A percentile compares a stretch with the other conserved stretches of the same genome.
Conservation (phyloP, 1,284 basidiomycete species). For the Erythrobasidium hasegawianum region DNA sequence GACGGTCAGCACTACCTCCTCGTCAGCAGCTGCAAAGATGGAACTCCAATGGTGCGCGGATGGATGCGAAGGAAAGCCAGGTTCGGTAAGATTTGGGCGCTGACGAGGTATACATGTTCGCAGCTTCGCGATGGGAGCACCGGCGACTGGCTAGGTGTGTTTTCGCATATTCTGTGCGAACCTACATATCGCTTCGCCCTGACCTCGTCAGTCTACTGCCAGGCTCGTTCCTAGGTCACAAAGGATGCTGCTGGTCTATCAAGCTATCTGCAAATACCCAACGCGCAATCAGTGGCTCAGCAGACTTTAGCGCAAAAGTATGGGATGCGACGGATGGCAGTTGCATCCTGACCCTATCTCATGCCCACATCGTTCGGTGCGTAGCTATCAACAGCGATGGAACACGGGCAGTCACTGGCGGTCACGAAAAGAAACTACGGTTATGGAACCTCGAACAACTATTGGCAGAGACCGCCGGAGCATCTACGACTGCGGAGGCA, state of each 20-base stretch:
- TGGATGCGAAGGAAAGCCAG: slow-evolving; percentile 57
- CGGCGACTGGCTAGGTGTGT: neutral
- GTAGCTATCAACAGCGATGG: slow-evolving; percentile 74
- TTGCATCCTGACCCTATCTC: slow-evolving; percentile 83
- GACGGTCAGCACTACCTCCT: slow-evolving; percentile 74
- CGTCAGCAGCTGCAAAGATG: slow-evolving; percentile 93
- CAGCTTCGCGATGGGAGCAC: slow-evolving; percentile 23
- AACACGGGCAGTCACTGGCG: slow-evolving; percentile 77
- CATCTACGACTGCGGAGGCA: slow-evolving; percentile 19
- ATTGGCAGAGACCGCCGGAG: slow-evolving; percentile 54
- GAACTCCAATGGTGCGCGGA: slow-evolving; percentile 90
- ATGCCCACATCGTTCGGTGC: slow-evolving; percentile 96
- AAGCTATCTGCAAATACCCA: slow-evolving; percentile 69
- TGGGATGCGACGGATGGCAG: slow-evolving; percentile 94
- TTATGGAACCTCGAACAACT: slow-evolving; percentile 81
- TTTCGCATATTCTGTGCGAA: neutral
- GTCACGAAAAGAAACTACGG: slow-evolving; percentile 95
- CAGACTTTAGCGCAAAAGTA: slow-evolving; percentile 98
- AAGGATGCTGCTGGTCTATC: slow-evolving; percentile 96
- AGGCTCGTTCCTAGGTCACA: slow-evolving; percentile 91
- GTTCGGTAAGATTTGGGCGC: neutral
- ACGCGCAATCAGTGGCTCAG: slow-evolving; percentile 85
- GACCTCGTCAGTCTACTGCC: neutral
- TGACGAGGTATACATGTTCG: neutral
- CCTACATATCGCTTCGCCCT: no score